Conservation (phyloP, 495 filamentous ascomycete genomes). For the Penicillium lagena region DNA sequence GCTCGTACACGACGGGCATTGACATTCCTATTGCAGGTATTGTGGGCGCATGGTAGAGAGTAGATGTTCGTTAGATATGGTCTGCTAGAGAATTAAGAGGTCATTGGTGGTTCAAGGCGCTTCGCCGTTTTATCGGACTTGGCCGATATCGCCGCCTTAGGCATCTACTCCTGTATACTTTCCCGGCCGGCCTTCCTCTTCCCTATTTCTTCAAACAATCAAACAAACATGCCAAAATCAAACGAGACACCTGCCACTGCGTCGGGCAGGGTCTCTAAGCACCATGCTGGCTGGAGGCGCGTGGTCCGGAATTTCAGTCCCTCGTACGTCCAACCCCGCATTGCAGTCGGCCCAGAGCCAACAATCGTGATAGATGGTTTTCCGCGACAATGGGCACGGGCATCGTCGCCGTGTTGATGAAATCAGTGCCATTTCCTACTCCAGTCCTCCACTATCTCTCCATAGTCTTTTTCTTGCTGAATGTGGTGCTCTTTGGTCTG, state of each 20-base stretch:
- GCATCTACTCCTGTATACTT: no score
- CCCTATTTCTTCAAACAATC: no score
- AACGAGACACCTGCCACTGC: no score
- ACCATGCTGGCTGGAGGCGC: slow-evolving; percentile 34
- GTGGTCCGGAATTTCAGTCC: slow-evolving; percentile 43
- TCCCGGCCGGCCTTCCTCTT: no score
- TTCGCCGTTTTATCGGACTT: background rate
- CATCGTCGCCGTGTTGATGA: slow-evolving; percentile 39
- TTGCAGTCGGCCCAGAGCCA: no score
- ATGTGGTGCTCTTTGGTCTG: slow-evolving; percentile 32
- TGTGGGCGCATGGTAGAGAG: slow-evolving; percentile 36
- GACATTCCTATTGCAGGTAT: slow-evolving; percentile 35
- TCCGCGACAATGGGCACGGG: slow-evolving; percentile 45
- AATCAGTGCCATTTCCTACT: slow-evolving; percentile 31
- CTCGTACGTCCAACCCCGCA: slow-evolving; percentile 22
- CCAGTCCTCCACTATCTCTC: slow-evolving; percentile 32
- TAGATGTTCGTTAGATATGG: no score
- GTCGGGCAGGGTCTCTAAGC: slow-evolving; percentile 3
- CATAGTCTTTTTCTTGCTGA: slow-evolving; percentile 38
- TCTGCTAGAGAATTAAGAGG: no score
- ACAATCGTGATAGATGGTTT: slow-evolving; percentile 28
- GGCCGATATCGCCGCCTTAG: background rate
- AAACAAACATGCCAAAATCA: no score
- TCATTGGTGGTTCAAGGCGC: no score
- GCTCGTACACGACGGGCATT: slow-evolving; percentile 30